Conservation (phyloP, 352 stramenopile genomes). For the Thalassiosira gravida region DNA sequence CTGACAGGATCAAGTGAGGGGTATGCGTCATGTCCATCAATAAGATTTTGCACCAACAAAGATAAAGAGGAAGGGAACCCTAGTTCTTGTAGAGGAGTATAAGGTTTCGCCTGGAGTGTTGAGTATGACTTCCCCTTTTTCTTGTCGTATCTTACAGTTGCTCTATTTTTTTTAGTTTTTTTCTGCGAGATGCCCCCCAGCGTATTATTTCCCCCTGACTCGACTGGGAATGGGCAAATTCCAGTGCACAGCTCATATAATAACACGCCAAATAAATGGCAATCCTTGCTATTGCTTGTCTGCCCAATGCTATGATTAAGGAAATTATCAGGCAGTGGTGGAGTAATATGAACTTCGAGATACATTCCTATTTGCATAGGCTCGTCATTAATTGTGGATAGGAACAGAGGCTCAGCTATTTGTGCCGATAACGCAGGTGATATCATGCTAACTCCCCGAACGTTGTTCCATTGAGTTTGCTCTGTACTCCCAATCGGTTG, state of each 20-base stretch:
- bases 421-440: background rate
- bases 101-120: slow-evolving; percentile 1
- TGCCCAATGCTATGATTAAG: too few relatives aligned
- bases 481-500: background rate
- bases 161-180: background rate
- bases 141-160: background rate
- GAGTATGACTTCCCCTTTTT: slow-evolving; percentile 8
- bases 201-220: background rate
- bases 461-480: slow-evolving; percentile 10
- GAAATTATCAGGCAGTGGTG: too few relatives aligned
- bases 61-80: slow-evolving; percentile 28
- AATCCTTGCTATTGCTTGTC: background rate
- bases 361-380: background rate
- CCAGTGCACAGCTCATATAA: slow-evolving; percentile 10
- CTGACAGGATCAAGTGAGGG: slow-evolving; percentile 6
- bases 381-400: background rate
- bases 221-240: background rate
- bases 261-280: slow-evolving; percentile 5
- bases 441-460: slow-evolving; percentile 16
- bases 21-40: slow-evolving; percentile 11
- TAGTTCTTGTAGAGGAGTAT: slow-evolving; percentile 19
- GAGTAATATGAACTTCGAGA: slow-evolving; percentile 4
- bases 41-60: slow-evolving; percentile 13
- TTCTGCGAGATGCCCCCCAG: too few relatives aligned
- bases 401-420: slow-evolving; percentile 12